Evolutionary conservation across 805 yeast species (phyloP).

Genomic region (Starmerella scarabaei): DNA sequence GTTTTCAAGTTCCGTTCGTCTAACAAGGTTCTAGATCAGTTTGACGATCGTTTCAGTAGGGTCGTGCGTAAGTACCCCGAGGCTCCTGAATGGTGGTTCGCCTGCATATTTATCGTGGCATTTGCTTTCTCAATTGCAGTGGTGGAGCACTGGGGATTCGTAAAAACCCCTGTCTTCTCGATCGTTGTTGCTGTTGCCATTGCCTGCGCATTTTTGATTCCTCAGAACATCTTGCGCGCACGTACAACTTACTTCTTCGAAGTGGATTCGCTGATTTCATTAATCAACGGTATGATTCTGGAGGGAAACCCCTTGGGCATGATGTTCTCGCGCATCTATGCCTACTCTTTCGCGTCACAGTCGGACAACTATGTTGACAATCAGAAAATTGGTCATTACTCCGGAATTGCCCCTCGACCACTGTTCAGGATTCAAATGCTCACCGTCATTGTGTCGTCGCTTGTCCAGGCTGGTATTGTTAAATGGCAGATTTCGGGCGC

Average conservation of each 20-base stretch:
- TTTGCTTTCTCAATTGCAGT: conserved; percentile 34
- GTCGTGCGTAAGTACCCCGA: conserved; percentile 50
- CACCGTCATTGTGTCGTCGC: conserved; percentile 6
- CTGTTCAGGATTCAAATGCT: conserved; percentile 12
- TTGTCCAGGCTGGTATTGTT: conserved; percentile 11
- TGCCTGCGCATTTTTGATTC: conserved; percentile 39
- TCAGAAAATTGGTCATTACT: conserved; percentile 42
- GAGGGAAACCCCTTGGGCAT: conserved; percentile 44
- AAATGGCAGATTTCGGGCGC: conserved; percentile 13
- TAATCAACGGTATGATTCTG: conserved; percentile 43
- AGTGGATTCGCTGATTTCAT: conserved; percentile 36
- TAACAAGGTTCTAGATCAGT: conserved; percentile 20
- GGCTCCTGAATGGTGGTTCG: conserved; percentile 58
- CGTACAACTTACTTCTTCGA: conserved; percentile 39
- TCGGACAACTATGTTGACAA: conserved; percentile 48
- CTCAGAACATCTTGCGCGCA: conserved; percentile 36
- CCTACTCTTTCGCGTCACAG: conserved; percentile 47
- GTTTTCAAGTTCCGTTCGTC: conserved; percentile 11
- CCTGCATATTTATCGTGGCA: conserved; percentile 32
- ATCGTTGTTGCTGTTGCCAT: conserved; percentile 41
- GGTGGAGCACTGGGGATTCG: conserved; percentile 27
- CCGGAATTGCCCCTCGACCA: conserved; percentile 19
- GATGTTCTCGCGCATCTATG: conserved; percentile 38
- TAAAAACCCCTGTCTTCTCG: conserved; percentile 47
- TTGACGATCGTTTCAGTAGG: conserved; percentile 43